Conservation (phyloP, 768 basidiomycete species). For the Gymnopilus junonius region DNA sequence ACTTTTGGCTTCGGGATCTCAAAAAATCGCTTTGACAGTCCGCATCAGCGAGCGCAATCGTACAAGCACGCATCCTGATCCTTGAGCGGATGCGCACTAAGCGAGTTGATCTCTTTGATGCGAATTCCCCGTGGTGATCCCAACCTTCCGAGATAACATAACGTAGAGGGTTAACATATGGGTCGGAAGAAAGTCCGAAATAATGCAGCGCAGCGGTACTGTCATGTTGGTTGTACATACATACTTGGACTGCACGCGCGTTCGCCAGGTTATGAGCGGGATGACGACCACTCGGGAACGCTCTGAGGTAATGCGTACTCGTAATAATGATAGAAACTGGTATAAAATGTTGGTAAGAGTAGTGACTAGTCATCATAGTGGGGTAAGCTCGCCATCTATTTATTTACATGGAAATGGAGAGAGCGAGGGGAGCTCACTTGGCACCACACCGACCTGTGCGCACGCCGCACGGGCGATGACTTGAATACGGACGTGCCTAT, state of each 20-base stretch:
- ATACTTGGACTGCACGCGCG: too few species aligned
- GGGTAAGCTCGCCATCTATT: too few species aligned
- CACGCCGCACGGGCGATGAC: background rate
- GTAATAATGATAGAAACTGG: too few species aligned
- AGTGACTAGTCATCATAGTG: too few species aligned
- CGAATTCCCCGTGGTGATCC: slow-evolving; percentile 1
- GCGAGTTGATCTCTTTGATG: background rate
- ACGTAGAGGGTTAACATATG: background rate
- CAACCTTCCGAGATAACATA: background rate
- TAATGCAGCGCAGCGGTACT: background rate
- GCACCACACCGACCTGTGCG: background rate
- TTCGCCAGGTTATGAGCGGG: too few species aligned
- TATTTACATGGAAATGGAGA: background rate
- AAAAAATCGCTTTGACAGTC: background rate
- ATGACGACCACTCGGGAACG: too few species aligned
- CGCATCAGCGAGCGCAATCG: background rate
- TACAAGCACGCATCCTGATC: too few species aligned
- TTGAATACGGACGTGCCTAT: too few species aligned
- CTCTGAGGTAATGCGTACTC: too few species aligned
- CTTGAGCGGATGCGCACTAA: background rate
- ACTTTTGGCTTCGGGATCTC: background rate
- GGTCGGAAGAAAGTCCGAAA: background rate
- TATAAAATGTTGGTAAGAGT: too few species aligned
- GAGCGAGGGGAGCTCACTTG: background rate
- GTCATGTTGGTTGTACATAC: background rate